phyloP scores from a whole-genome alignment of 2,329 filamentous ascomycete genomes.

The Thielaviopsis musarum region DNA sequence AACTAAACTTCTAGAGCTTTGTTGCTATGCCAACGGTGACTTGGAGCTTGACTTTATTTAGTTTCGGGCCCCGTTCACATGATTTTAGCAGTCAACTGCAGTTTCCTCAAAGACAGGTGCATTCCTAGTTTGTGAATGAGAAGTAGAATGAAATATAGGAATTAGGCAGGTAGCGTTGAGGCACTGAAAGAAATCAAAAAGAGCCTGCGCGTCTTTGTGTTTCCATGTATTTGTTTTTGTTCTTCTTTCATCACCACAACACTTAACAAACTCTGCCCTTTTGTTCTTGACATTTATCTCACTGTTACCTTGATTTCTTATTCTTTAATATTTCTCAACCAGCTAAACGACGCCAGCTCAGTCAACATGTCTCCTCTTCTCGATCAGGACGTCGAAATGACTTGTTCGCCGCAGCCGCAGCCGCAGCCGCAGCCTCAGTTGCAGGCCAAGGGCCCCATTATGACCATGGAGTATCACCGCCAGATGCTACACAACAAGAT shows the following conservation, averaged over 20 bases:
- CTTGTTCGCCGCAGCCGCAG: conserved; percentile 12
- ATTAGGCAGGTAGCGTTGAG: too few species aligned
- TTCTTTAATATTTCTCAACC: too few species aligned
- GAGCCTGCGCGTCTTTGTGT: too few species aligned
- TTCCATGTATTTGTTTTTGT: neutral
- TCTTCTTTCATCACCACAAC: neutral
- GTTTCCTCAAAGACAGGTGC: too few species aligned
- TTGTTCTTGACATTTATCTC: neutral
- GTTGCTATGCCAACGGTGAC: neutral
- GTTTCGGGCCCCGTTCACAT: neutral
- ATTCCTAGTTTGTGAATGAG: too few species aligned
- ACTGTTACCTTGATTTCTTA: neutral
- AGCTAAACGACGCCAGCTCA: neutral
- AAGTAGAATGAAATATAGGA: too few species aligned
- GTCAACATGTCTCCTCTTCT: neutral
- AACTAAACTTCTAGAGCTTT: neutral
- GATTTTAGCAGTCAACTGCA: neutral
- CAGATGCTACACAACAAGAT: conserved; percentile 59
- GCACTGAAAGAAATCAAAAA: too few species aligned
- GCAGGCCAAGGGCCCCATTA: conserved; percentile 29
- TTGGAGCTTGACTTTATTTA: neutral
- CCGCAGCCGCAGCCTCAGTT: conserved; percentile 17
- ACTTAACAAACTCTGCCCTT: neutral
- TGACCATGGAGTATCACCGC: conserved; percentile 63
- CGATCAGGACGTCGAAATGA: conserved; percentile 12